Base-by-base conservation (phyloP, 2,329 filamentous ascomycete genomes). In the Huntiella savannae region DNA sequence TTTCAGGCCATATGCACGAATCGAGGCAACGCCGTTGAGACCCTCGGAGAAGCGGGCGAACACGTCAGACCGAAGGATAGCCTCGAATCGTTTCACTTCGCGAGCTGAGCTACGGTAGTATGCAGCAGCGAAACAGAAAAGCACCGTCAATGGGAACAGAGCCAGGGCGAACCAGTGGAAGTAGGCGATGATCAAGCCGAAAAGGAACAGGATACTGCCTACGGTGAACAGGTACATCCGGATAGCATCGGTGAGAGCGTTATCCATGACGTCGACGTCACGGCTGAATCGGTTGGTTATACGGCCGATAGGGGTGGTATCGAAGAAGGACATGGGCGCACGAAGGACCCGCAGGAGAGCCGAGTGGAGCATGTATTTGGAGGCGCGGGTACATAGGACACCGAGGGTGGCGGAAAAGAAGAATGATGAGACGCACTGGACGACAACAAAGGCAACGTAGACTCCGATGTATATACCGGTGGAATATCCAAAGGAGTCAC, bases 211-310 rank as follows among this genome's bases (percentile, higher is more conserved):
- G 53, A 94, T 86, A 71, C 81, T 84, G 35, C 75, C 79, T 54
- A 93, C 63, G 1, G 85, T 94, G 54, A 95, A 65, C 55, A 87
- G 79, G 65, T 88, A 95, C 77, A 95, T 93, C 53, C 88, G 77
- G 62, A 95, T 84, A 3, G 84, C 80, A 55, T 95, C 88, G 0
- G 81, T 81, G 38, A 95, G 64, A 49, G 78, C 84, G 60, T 94
- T 94, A 63, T 96, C 91, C 85, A 96, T 92, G 48, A 91, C 84
- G 56, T 95, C 85, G 36, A 96, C 82, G 56, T 98, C 91, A 54
- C 88, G 81, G 32, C 85, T 92, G 63, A 96, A 96, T 12, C 91
- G 82, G 60, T 96, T 96, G 16, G 86, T 94, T 59, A 96, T 95
- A 34, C 88, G 80, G 15, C 91, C 91, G 1, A 96, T 71, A 0